Base-by-base conservation (phyloP, 768 basidiomycete species). In the Phylloporus sp. region DNA sequence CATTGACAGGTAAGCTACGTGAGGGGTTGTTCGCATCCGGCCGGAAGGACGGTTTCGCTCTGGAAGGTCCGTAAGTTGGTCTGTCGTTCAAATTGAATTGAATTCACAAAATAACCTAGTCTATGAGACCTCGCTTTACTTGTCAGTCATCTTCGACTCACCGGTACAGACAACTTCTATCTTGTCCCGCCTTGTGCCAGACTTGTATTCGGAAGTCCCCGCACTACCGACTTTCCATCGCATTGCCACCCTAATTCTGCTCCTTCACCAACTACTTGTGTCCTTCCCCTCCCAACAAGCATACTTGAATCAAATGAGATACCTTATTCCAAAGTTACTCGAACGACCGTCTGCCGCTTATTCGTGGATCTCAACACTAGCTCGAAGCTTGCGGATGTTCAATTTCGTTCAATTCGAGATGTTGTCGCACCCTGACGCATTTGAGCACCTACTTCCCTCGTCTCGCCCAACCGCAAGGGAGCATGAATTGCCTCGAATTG, bases 71-170 rank as follows among this genome's bases (percentile, higher is more conserved):
- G 74, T 49, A 27, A 20, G 16, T 47, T 26, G 10, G 10, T 24
- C 36, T 24, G 22, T 23, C n/a, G 4, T 46, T 6, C 29, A n/a
- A 22, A 4, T 29, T 46, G 12, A 28, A 16, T 13, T 24, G 8
- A 24, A 35, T 43, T 27, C 41, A 41, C 46, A 45, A 45, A 42
- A 44, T 24, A 22, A 47, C 20, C 18, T 59, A 90, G 88, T 80
- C 2, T 89, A 88, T 62, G 85, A 91, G 69, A 86, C 79, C 5
- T 91, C 88, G 0, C 72, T 89, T 20, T 80, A 76, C 64, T 74
- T 88, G 27, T 77, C 86, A 23, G 70, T 80, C 24, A 56, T 87
- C 27, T 90, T 88, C 70, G 73, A 77, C 43, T 79, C 80, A 1
- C 74, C 80, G 0, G 73, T 74, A 34, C 86, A 90, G 67, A 79